A percentile compares a stretch with the other conserved stretches of the same genome.
Conservation (phyloP, 257 asterid species). For the Solanum habrochaites region DNA sequence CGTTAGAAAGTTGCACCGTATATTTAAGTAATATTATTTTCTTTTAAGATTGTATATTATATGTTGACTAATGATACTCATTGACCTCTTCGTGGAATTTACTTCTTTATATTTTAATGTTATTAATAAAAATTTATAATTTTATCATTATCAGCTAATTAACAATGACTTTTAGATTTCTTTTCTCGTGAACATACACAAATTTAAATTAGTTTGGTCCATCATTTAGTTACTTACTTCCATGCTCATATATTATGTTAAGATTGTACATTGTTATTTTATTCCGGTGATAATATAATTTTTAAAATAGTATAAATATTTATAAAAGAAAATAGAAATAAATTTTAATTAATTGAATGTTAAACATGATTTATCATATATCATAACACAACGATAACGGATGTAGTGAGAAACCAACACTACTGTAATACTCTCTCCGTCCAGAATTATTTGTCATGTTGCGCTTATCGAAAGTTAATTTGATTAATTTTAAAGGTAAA, state of each 20-base stretch:
- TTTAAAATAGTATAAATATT: not conserved
- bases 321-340: not conserved
- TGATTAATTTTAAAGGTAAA: too few species aligned
- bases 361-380: not conserved
- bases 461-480: too few species aligned
- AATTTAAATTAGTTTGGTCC: too few species aligned
- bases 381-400: not conserved
- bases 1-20: not conserved
- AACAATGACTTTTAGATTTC: too few species aligned
- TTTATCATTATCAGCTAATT: too few species aligned
- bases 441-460: too few species aligned
- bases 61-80: not conserved
- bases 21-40: too few species aligned
- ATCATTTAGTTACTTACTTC: not conserved
- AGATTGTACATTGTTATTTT: not conserved
- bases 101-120: not conserved
- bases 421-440: not conserved
- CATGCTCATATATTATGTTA: not conserved
- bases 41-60: not conserved
- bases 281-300: not conserved
- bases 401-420: not conserved
- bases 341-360: not conserved
- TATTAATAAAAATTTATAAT: not conserved
- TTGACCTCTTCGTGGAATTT: not conserved
- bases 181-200: not conserved